Conservation (phyloP, 768 basidiomycete species). For the Mycena albidolilacea region DNA sequence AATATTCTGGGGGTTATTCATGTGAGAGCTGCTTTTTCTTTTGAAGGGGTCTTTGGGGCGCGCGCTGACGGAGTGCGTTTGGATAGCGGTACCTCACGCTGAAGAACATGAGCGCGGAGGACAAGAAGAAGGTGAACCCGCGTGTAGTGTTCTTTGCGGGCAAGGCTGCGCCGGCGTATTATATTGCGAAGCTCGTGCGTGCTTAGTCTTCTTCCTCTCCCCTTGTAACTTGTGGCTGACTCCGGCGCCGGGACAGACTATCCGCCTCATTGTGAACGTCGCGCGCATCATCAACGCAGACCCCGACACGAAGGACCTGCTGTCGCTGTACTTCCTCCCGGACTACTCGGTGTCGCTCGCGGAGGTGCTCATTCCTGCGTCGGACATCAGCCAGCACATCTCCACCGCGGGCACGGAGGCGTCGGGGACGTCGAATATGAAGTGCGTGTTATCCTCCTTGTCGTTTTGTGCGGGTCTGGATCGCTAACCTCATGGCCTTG, state of each 20-base stretch:
- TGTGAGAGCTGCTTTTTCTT: conserved; percentile 57
- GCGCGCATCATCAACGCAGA: conserved; percentile 86
- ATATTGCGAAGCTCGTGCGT: conserved; percentile 89
- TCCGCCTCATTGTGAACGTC: conserved; percentile 94
- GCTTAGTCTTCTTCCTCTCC: not conserved
- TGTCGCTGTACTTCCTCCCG: conserved; percentile 94
- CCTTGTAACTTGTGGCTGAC: not conserved
- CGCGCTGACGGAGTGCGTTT: not conserved
- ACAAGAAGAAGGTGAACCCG: conserved; percentile 88
- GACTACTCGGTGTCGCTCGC: conserved; percentile 93
- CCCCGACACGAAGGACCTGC: conserved; percentile 88
- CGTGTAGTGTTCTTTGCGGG: conserved; percentile 97
- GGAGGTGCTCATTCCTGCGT: conserved; percentile 90
- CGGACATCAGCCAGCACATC: conserved; percentile 96
- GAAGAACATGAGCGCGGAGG: conserved; percentile 83
- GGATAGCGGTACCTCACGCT: conserved; percentile 82
- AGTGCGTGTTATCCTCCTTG: conserved; percentile 43
- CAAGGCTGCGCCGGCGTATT: conserved; percentile 96
- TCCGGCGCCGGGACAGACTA: conserved; percentile 65
- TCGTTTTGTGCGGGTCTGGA: no score
- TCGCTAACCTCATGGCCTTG: no score
- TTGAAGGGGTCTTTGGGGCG: not conserved
- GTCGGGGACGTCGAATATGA: conserved; percentile 88
- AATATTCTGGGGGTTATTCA: conserved; percentile 94
- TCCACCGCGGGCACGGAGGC: conserved; percentile 97